Base-by-base conservation (phyloP, 129 eudicot species). In the Lonicera japonica region DNA sequence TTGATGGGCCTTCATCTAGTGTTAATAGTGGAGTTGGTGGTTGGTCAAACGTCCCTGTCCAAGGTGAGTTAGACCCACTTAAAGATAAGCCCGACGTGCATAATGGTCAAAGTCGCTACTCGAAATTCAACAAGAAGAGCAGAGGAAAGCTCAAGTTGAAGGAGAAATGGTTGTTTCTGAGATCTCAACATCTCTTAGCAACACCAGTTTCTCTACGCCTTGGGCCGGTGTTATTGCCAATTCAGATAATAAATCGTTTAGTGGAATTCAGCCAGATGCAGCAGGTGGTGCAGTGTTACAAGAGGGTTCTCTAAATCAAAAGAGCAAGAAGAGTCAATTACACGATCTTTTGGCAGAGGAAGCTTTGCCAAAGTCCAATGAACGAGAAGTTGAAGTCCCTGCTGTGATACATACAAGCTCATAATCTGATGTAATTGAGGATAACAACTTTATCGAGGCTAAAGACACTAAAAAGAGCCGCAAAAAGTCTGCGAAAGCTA, bases 71-170 rank as follows among this genome's bases (percentile, higher is more conserved):
- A 67, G 91, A 84, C 64, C 86, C 84, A 18, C 82, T 69, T 70
- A 77, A 85, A 60, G 83, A 78, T 18, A 79, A 82, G 65, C 36
- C 73, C 45, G 79, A 79, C 53, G 34, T 73, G 60, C 96, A 71
- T 63, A 88, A 81, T 2, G 73, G 66, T 29, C 92, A 82, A 88
- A 85, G 74, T 88, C 95, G 7, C 74, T 94, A 1, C 36, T 82
- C 60, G 99, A 94, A 77, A 94, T 88, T 67, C 99, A 88, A 51
- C 87, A 88, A 75, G 99, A 94, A 78, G 95, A 88, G 71, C 95
- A 85, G 68, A 67, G 82, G 65, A 79, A 83, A 70, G 89, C 87
- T 7, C 38, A 65, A 1, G 25, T 17, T 71, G 36, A 29, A 29
- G 75, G 58, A 59, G 95, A 83, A 21, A 74, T 50, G 24, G 39